Evolutionary conservation across 148 eudicot species (phyloP).

Genomic region (Chenopodium berlandieri): DNA sequence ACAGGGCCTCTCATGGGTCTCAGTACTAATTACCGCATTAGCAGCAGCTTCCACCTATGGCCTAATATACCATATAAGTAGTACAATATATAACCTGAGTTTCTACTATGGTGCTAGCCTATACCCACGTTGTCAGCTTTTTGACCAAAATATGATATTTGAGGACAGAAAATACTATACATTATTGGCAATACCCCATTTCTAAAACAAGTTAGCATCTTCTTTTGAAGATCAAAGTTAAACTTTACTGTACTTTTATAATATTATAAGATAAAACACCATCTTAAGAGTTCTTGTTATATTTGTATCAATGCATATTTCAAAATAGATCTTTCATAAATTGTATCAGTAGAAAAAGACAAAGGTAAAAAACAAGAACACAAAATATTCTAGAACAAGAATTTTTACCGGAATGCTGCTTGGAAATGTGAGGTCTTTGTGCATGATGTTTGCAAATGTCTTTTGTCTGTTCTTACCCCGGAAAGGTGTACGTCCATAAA

Average conservation of each 20-base stretch:
- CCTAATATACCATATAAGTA: too few relatives aligned
- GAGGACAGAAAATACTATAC: not conserved
- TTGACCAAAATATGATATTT: not conserved
- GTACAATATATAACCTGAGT: not conserved
- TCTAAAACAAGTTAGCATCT: too few relatives aligned
- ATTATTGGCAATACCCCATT: too few relatives aligned
- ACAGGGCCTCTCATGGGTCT: not conserved
- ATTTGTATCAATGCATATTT: too few relatives aligned
- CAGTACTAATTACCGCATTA: not conserved
- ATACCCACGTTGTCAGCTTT: not conserved
- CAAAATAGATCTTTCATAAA: not conserved
- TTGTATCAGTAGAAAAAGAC: not conserved
- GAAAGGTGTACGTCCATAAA: slow-evolving; percentile 97
- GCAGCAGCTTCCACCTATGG: not conserved
- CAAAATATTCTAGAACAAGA: slow-evolving; percentile 1
- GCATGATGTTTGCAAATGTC: slow-evolving; percentile 86
- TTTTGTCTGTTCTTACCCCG: slow-evolving; percentile 92
- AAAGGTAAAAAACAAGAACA: not conserved
- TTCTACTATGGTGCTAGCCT: not conserved
- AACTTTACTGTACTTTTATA: too few relatives aligned
- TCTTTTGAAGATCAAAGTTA: too few relatives aligned
- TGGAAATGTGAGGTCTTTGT: slow-evolving; percentile 94
- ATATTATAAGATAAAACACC: not conserved
- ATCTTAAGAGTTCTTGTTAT: not conserved
- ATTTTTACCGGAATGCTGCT: slow-evolving; percentile 83